These are phyloP conservation scores for Wickerhamiella allomyrinae DNA, from an alignment of 805 yeast genomes.

Conservation along the genomic window DNA sequence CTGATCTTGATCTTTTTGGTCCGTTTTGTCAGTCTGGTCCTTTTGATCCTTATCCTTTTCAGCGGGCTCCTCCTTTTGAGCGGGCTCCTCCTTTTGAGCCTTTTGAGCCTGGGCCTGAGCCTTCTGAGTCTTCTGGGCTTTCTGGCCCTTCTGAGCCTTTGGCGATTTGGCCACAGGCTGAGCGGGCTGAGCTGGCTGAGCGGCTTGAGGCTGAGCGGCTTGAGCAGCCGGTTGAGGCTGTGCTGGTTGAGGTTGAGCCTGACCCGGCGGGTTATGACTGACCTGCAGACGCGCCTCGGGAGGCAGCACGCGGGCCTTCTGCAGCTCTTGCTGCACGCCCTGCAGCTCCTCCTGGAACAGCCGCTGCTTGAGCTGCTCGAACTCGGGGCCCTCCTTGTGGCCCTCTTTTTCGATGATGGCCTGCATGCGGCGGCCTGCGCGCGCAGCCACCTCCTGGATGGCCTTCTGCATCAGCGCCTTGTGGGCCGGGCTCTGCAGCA, in stretches of 20 bases:
- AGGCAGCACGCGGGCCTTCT: slow-evolving; percentile 3
- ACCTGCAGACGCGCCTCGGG: neutral
- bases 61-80: no score
- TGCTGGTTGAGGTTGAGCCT: no score
- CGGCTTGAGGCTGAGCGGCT: no score
- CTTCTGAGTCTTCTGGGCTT: no score
- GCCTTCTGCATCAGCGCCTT: slow-evolving; percentile 11
- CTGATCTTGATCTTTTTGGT: no score
- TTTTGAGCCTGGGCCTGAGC: no score
- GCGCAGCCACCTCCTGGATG: slow-evolving; percentile 7
- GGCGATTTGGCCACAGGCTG: no score
- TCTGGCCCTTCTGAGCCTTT: no score
- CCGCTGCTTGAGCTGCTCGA: slow-evolving; percentile 10
- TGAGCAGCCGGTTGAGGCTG: neutral
- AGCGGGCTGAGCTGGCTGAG: no score
- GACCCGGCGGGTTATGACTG: neutral
- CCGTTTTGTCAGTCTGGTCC: no score
- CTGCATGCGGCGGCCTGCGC: slow-evolving; percentile 11
- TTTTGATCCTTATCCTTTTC: no score
- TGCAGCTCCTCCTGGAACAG: slow-evolving; percentile 16
- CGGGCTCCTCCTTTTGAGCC: no score
- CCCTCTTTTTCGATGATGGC: slow-evolving; percentile 10
- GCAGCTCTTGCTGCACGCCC: slow-evolving; percentile 12
- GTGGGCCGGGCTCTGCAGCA: slow-evolving; percentile 1
- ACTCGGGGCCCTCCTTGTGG: slow-evolving; percentile 8